Evolutionary conservation across 768 basidiomycete species (phyloP), one percentile per base, ranked within the genome.

Genomic region (Phylloporus arenicola): DNA sequence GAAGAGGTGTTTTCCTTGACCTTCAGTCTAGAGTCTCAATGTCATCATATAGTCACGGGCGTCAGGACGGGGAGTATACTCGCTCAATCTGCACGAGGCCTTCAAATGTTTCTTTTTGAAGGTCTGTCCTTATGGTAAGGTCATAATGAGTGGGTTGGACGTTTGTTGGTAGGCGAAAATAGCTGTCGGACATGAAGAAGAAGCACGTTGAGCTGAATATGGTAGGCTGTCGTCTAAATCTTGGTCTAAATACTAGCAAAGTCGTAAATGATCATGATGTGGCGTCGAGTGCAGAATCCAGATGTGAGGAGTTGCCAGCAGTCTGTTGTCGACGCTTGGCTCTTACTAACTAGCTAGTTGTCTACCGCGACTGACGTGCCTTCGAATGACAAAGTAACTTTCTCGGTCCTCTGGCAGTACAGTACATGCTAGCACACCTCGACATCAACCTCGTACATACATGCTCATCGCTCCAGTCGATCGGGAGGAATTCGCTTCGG

Each of bases 71-170:
- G 38, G 27, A 20, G 34, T 35, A 31, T 20, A 70, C 80, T 47
- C 53, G 81, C 89, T 79, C 74, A 61, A 88, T 80, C 56, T 81
- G 81, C 43, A 85, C 88, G 34, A 83, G 75, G 38, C 95, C 95
- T 38, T 80, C 73, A 65, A 92, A 98, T 10, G 71, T 77, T 52
- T 82, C 75, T n/a, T 75, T 75, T 49, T 85, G 77, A 46, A 97
- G 80, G 70, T 97, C 90, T 3, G 91, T 93, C 61, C 79, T 81
- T 63, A 93, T 70, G 41, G 81, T 81, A 44, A 92, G 62, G 57
- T 88, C 84, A 67, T 93, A 94, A 64, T 92, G 88, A 7, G 68
- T 76, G 12, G 89, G 84, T 58, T 75, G 80, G 47, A 87, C 78
- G 55, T 82, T 70, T 1, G 75, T 74, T 17, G 87, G 86, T 47